Percentiles rank a stretch among this genome's conserved stretches.
Evolutionary conservation across 73 alveolate genomes (phyloP).

Genomic region (Stentor coeruleus): DNA sequence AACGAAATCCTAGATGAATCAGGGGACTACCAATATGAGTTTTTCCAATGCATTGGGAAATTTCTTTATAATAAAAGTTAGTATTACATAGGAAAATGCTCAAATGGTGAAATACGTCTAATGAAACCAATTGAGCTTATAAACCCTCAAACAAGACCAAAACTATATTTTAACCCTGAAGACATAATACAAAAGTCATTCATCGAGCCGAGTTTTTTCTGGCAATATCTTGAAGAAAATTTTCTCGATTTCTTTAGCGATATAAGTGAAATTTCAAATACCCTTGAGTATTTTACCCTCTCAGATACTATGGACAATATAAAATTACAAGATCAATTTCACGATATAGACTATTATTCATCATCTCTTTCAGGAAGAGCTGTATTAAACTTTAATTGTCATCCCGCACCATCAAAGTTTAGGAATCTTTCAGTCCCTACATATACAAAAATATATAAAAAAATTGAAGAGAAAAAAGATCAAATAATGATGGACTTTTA

Average conservation of each 20-base stretch:
- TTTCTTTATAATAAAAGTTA: not conserved
- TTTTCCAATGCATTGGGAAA: not conserved
- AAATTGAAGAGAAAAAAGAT: no score
- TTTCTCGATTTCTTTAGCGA: not conserved
- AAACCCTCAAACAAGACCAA: not conserved
- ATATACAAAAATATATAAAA: no score
- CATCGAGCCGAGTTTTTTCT: not conserved
- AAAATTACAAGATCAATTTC: not conserved
- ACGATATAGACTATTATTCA: not conserved
- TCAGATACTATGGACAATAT: not conserved
- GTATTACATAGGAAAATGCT: not conserved
- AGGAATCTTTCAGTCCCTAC: no score
- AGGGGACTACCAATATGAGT: not conserved
- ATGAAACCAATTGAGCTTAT: not conserved
- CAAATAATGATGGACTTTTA: no score
- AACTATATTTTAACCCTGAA: not conserved
- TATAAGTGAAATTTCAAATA: not conserved
- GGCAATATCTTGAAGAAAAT: not conserved
- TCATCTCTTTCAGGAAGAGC: not conserved
- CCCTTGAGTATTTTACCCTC: not conserved
- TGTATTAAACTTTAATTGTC: not conserved
- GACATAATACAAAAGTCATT: not conserved
- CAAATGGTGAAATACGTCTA: not conserved
- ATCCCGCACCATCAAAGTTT: no score
- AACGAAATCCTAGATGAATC: no score